phyloP scores from a whole-genome alignment of 768 basidiomycete genomes.

The Leccinum variicolor region DNA sequence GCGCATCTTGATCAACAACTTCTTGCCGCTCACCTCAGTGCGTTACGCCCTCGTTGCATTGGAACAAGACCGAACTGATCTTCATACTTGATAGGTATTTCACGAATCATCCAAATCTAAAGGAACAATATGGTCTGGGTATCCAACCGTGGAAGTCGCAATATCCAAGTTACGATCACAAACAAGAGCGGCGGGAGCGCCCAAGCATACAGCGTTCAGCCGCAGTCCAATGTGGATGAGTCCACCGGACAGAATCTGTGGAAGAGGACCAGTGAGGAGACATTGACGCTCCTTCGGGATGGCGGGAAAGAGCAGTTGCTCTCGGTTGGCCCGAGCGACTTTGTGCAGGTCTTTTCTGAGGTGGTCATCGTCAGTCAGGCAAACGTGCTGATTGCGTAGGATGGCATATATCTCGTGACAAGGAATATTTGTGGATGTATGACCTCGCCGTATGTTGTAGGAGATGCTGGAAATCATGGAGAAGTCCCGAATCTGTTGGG shows the following conservation, averaged over 20 bases:
- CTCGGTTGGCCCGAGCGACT: conserved; percentile 10
- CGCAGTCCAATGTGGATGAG: not conserved
- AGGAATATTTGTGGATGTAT: not conserved
- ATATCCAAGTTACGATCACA: conserved; percentile 3
- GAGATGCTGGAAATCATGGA: not conserved
- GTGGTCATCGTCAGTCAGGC: conserved; percentile 11
- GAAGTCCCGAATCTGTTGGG: not conserved
- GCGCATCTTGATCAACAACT: not conserved
- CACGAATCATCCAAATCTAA: not conserved
- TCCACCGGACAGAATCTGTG: not conserved
- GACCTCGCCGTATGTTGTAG: not conserved
- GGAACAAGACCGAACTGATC: not conserved
- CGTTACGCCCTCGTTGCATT: not conserved
- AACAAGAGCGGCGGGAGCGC: conserved; percentile 6
- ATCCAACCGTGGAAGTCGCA: conserved; percentile 2
- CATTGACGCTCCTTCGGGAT: conserved; percentile 2
- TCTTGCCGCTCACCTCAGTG: not conserved
- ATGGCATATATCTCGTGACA: not conserved
- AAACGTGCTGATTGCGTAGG: not conserved
- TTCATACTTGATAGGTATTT: not conserved
- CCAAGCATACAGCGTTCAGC: not conserved
- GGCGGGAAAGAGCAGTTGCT: conserved; percentile 5
- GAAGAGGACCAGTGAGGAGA: conserved; percentile 7
- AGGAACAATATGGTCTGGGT: conserved; percentile 12
- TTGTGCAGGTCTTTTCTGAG: conserved; percentile 11